These are phyloP conservation scores for Purshia tridentata DNA, from an alignment of 306 rosid species.

Conservation along the genomic window DNA sequence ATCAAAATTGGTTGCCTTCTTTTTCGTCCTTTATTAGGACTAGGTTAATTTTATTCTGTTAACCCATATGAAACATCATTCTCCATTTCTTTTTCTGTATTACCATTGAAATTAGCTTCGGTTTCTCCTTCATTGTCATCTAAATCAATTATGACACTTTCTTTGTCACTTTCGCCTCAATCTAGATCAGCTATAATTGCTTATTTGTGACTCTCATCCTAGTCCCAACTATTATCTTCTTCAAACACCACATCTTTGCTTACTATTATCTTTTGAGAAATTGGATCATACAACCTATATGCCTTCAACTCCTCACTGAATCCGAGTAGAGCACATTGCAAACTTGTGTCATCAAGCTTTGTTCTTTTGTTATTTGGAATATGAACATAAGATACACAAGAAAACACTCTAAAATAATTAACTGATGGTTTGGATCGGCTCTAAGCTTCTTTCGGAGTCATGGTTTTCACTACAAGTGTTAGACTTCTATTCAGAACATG, in stretches of 20 bases:
- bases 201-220: background rate
- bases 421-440: background rate
- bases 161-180: background rate
- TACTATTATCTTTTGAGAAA: background rate
- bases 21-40: background rate
- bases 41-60: background rate
- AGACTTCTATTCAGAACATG: background rate
- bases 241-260: background rate
- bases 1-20: background rate
- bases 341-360: slow-evolving; percentile 2
- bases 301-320: slow-evolving; percentile 1
- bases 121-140: too few species aligned
- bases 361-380: background rate
- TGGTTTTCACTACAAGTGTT: background rate
- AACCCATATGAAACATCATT: too few species aligned
- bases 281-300: background rate
- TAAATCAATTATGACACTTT: too few species aligned
- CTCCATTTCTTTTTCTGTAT: too few species aligned
- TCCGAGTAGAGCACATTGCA: background rate
- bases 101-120: too few species aligned
- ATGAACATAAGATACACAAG: slow-evolving; percentile 1
- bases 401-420: background rate
- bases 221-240: background rate
- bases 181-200: background rate
- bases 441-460: background rate